Percentiles rank a stretch among this genome's conserved stretches.
Evolutionary conservation across 805 yeast genomes (phyloP).

Genomic region (Jamesozyma gamospora): DNA sequence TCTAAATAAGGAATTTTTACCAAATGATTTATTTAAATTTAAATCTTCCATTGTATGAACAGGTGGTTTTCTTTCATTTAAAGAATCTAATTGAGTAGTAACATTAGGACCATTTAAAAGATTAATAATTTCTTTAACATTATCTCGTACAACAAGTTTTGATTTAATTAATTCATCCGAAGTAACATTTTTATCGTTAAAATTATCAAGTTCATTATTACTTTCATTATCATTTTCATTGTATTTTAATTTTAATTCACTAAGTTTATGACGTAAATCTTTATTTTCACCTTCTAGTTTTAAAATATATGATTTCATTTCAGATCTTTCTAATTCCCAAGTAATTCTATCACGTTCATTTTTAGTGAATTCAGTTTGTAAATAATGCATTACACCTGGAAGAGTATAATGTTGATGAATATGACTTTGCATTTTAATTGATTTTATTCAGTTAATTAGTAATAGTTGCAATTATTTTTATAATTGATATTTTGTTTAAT

Average conservation of each 20-base stretch:
- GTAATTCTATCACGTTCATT: constrained; percentile 51
- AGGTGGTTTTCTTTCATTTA: constrained; percentile 12
- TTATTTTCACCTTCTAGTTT: constrained; percentile 45
- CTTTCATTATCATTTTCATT: background rate
- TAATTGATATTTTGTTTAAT: too few species aligned
- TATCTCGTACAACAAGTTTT: constrained; percentile 24
- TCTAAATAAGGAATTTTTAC: constrained; percentile 3
- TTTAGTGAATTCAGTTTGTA: constrained; percentile 53
- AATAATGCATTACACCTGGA: constrained; percentile 52
- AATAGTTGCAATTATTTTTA: too few species aligned
- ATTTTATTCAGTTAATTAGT: too few species aligned
- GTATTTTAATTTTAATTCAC: constrained; percentile 1
- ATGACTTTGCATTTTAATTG: constrained; percentile 3
- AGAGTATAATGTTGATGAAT: constrained; percentile 22
- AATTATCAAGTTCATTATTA: background rate
- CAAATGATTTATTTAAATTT: constrained; percentile 10
- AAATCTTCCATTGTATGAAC: constrained; percentile 20
- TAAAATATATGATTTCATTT: constrained; percentile 44
- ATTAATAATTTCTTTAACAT: constrained; percentile 28
- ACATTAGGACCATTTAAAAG: constrained; percentile 25
- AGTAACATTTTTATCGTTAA: background rate
- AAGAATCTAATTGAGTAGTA: constrained; percentile 16
- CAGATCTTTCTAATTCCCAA: constrained; percentile 53
- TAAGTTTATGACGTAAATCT: constrained; percentile 22
- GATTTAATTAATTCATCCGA: constrained; percentile 14